Base-by-base conservation (phyloP, 176 grass and related monocot genomes). In the Thinopyrum elongatum region DNA sequence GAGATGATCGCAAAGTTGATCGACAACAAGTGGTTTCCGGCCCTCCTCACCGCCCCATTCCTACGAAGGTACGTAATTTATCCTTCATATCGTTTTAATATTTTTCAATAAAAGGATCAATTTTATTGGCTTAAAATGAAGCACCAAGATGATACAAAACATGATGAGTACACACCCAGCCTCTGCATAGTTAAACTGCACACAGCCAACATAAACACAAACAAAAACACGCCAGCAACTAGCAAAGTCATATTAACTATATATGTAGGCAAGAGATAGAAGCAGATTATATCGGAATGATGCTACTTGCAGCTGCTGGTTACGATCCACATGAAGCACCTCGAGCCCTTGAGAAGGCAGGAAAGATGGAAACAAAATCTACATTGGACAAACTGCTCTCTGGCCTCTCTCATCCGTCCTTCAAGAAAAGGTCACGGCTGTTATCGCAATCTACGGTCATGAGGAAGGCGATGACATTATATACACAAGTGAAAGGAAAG, bases 161-260 rank as follows among this genome's bases (percentile, higher is more conserved):
- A 39, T 2, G 2, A 42, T 11, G 39, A 11, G 39, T 0, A 11
- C 39, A 11, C 10, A 42, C 10, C 41, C 36, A 2, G 36, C 3
- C 2, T 12, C 10, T 42, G 2, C 39, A 3, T 38, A 38, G 8
- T 9, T 38, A 38, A 1, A 38, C 11, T 42, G 42, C 42, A 44
- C 3, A 13, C 0, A 0, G 0, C 11, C 3, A 44, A 44, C 11
- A 13, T 3, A 0, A 69, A 69, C 14, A 3, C 0, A 44, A 10
- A 44, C 3, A 44, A 44, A 41, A 42, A 44, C 42, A 44, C 42
- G 0, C 11, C 11, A 44, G 0, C 42, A 44, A 0, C 3, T 44
- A 44, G 42, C 11, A 44, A 44, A 13, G 3, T 44, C 11, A 13
- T 47, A 49, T 49, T 29, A 13, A 28, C 2, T 8, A 7, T 35